Evolutionary conservation across 164 flowering plant species (phyloP).

Genomic region (Chimonanthus salicifolius): DNA sequence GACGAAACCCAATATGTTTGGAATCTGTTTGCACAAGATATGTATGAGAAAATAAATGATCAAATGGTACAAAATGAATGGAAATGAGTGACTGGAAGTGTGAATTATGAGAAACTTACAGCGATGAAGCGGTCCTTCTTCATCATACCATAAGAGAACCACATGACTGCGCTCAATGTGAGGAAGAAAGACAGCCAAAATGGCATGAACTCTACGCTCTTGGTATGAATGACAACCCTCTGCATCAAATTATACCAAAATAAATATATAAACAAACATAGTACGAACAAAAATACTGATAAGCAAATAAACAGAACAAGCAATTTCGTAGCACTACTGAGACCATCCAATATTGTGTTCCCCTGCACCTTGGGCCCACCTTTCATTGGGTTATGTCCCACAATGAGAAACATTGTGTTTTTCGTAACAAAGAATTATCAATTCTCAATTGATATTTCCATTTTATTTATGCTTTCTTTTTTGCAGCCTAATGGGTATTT

Average conservation of each 20-base stretch:
- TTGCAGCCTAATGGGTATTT: no score
- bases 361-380: neutral
- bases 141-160: slow-evolving; percentile 72
- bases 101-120: slow-evolving; percentile 23
- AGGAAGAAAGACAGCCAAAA: slow-evolving; percentile 54
- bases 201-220: slow-evolving; percentile 82
- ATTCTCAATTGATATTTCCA: no score
- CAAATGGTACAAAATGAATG: neutral
- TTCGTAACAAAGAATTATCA: no score
- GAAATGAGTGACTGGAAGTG: neutral
- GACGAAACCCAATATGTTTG: slow-evolving; percentile 56
- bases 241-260: slow-evolving; percentile 10
- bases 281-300: neutral
- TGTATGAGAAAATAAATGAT: neutral
- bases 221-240: slow-evolving; percentile 61
- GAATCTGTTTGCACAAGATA: slow-evolving; percentile 29
- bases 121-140: slow-evolving; percentile 48
- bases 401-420: no score
- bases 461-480: no score
- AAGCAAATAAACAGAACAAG: neutral
- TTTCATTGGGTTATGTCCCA: no score
- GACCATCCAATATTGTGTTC: neutral
- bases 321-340: neutral
- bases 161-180: slow-evolving; percentile 55
- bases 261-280: neutral